Evolutionary conservation across 805 yeast species (phyloP), one percentile per base, ranked within the genome.

Genomic region (Kuraishia floccosa): DNA sequence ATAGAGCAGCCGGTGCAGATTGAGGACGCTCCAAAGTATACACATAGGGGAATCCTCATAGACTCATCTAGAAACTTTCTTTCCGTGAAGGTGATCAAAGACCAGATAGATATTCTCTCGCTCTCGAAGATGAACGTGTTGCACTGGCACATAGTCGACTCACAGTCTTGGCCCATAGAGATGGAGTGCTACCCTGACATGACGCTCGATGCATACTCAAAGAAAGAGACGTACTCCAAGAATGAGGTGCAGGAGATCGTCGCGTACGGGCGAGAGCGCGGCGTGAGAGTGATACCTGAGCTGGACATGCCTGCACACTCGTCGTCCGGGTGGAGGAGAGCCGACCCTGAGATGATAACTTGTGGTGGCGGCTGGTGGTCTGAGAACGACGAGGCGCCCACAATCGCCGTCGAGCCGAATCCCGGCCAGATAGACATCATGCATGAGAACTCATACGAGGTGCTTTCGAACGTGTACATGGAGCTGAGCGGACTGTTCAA

Each of bases 291-390:
- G 12, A 39, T 60, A 17, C 65, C 66, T 5, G 67, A 60, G 38
- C 38, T 60, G 19, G 67, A 61, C 36, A 36, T 54, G 41, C 65
- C 66, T 4, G 65, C 64, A 2, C 67, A 61, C 37, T 44, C 63
- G 11, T 40, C 52, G 18, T 51, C 64, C 5, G 67, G 66, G 3
- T 61, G 59, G 59, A 35, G 35, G 23, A 50, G 44, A 30, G 40
- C 57, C 20, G 54, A 56, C 35, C 45, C 50, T 3, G 41, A 41
- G 17, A 32, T 56, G 20, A 44, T 58, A 19, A 47, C 56, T 1
- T 60, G 65, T 42, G 49, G 42, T 3, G 33, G 52, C 26, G 44
- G 47, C 33, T 51, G 54, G 52, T 43, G 49, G 49, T 34, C 47
- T 10, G 28, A 6, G 8, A 24, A 24, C 16, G 17, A 14, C 14